These are phyloP conservation scores for Cornus florida DNA, from an alignment of 148 eudicot species.

Conservation along the genomic window DNA sequence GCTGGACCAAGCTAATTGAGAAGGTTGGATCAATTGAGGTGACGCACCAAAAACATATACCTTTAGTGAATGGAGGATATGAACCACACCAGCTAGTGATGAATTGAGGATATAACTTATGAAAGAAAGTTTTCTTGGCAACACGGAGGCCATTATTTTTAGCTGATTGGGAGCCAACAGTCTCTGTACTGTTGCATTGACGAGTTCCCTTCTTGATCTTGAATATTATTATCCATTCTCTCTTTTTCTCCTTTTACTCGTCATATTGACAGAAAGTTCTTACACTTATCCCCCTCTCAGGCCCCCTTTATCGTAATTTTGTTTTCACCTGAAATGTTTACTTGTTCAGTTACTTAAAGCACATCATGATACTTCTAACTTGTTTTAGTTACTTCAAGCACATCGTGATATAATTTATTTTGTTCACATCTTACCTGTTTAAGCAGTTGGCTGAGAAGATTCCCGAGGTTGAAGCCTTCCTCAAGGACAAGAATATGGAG, in stretches of 20 bases:
- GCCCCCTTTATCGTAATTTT: too few relatives aligned
- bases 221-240: too few relatives aligned
- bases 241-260: too few relatives aligned
- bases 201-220: too few relatives aligned
- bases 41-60: neutral
- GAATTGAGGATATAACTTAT: neutral
- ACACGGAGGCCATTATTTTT: neutral
- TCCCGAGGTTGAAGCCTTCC: constrained; percentile 49
- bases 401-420: neutral
- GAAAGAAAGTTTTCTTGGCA: too few relatives aligned
- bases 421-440: neutral
- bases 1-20: too few relatives aligned
- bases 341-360: neutral
- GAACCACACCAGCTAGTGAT: neutral
- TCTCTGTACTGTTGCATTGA: too few relatives aligned
- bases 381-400: neutral
- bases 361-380: neutral
- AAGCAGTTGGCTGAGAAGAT: constrained; percentile 53
- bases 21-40: too few relatives aligned
- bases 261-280: too few relatives aligned
- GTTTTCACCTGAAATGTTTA: neutral
- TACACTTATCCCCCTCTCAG: too few relatives aligned
- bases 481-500: constrained; percentile 44
- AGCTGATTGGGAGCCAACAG: too few relatives aligned
- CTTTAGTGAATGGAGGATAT: neutral